A percentile compares a stretch with the other conserved stretches of the same genome.
Conservation (phyloP, 2,329 filamentous ascomycete species). For the Colletotrichum graminicola region DNA sequence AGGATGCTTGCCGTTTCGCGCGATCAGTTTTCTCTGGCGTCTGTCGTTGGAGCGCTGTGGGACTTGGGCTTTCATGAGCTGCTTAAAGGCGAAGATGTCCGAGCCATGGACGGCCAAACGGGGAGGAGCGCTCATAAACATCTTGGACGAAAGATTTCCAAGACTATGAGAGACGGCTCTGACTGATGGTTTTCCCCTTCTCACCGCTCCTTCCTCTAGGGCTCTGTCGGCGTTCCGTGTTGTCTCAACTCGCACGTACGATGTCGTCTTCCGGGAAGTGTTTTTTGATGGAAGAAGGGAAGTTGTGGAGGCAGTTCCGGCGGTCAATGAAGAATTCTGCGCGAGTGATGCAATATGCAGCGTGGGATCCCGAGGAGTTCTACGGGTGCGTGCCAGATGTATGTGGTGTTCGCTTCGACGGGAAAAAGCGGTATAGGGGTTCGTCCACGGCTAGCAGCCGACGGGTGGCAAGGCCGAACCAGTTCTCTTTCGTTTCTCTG, state of each 20-base stretch:
- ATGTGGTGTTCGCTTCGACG: conserved; percentile 13
- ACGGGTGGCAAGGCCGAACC: conserved; percentile 38
- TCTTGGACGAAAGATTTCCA: conserved; percentile 16
- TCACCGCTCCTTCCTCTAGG: conserved; percentile 32
- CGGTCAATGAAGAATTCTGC: conserved; percentile 36
- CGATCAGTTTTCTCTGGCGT: conserved; percentile 32
- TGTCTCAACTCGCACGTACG: conserved; percentile 31
- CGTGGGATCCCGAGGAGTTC: conserved; percentile 32
- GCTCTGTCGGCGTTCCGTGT: conserved; percentile 26
- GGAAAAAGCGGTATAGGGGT: conserved; percentile 35
- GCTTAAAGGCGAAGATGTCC: conserved; percentile 39
- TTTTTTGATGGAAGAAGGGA: conserved; percentile 17
- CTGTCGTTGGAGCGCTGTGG: conserved; percentile 29
- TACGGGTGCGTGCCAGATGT: conserved; percentile 24
- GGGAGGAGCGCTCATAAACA: conserved; percentile 41
- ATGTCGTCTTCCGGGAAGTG: conserved; percentile 39
- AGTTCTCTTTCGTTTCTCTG: conserved; percentile 17
- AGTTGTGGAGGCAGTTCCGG: conserved; percentile 13
- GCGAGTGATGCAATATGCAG: conserved; percentile 22
- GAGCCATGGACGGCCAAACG: conserved; percentile 35
- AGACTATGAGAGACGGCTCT: not conserved
- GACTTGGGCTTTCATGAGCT: conserved; percentile 25
- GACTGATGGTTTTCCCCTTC: not conserved
- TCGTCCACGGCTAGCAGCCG: conserved; percentile 36
- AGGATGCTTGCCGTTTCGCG: conserved; percentile 29